Evolutionary conservation across 2,329 filamentous ascomycete species (phyloP), one percentile per base, ranked within the genome.

Genomic region (Metarhizium sp.): DNA sequence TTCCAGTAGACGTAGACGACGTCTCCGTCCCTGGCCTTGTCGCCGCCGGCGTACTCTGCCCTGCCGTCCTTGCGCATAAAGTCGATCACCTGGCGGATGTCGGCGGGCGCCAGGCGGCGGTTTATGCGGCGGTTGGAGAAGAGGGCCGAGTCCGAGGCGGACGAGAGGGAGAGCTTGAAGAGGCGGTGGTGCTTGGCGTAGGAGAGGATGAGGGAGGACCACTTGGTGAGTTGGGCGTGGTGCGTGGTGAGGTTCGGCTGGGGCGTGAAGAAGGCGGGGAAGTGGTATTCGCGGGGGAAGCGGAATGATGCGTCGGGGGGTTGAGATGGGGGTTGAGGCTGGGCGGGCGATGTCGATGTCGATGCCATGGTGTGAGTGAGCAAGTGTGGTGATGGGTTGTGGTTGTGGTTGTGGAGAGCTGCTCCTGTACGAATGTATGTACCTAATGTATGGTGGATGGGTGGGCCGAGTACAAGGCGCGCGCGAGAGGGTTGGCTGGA

Each of bases 241-340:
- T 80, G 85, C 10, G 88, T 92, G 34, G 81, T 80, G 58, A 83
- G 77, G 73, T 90, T 90, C 40, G 85, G 81, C 71, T 94, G 89
- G 54, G 83, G 84, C 55, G 87, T 91, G 81, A 88, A 94, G 84
- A 94, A 92, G 66, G 89, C 86, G 0, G 89, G 89, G 75, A 90
- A 92, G 73, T 76, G 75, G 78, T 91, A 87, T 69, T 83, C 80
- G 62, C 76, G 78, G 4, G 83, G 83, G 70, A 84, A 86, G 43
- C 63, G 55, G 70, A 85, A 85, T 63, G 71, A 55, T 16, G 59
- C 32, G 51, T 53, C 25, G 1, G 42, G n/a, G n/a, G 42, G 3
- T 20, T 45, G 42, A 20, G 42, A 29, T 57, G 55, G 57, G 89
- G 89, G 75, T 90, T 92, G 73, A 76, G 75, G 78, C 91, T 83